Conservation (phyloP, 176 grass and related monocot species). For the Alopecurus myosuroides region DNA sequence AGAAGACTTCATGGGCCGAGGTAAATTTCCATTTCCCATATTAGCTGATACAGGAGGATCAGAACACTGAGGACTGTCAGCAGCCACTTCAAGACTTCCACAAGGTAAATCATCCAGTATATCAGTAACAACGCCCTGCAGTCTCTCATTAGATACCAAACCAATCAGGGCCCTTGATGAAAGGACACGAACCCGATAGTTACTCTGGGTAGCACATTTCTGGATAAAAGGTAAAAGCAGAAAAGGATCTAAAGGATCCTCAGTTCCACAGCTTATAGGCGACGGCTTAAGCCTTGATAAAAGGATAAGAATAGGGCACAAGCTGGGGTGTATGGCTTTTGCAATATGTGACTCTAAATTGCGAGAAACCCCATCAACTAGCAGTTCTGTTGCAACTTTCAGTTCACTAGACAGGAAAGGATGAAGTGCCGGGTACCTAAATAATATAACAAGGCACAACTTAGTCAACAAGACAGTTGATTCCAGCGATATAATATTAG, state of each 20-base stretch:
- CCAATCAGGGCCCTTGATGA: slow-evolving; percentile 86
- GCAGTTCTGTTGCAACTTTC: slow-evolving; percentile 61
- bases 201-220: slow-evolving; percentile 89
- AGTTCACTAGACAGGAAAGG: slow-evolving; percentile 77
- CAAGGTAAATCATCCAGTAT: slow-evolving; percentile 57
- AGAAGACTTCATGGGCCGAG: neutral
- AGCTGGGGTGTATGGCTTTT: slow-evolving; percentile 91
- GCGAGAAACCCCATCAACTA: slow-evolving; percentile 43
- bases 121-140: slow-evolving; percentile 57
- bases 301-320: slow-evolving; percentile 97
- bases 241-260: slow-evolving; percentile 87
- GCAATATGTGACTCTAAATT: slow-evolving; percentile 60
- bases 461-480: slow-evolving; percentile 8
- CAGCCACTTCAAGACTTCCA: slow-evolving; percentile 21
- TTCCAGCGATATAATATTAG: neutral
- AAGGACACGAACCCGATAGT: slow-evolving; percentile 80
- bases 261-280: slow-evolving; percentile 58
- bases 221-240: slow-evolving; percentile 85
- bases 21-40: slow-evolving; percentile 36
- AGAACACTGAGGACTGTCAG: slow-evolving; percentile 7
- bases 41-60: slow-evolving; percentile 20
- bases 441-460: slow-evolving; percentile 28
- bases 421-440: slow-evolving; percentile 92
- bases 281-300: slow-evolving; percentile 89
- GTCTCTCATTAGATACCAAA: slow-evolving; percentile 84